phyloP scores from a whole-genome alignment of 1,139 yeast genomes.

The Blastobotrys serpentis region DNA sequence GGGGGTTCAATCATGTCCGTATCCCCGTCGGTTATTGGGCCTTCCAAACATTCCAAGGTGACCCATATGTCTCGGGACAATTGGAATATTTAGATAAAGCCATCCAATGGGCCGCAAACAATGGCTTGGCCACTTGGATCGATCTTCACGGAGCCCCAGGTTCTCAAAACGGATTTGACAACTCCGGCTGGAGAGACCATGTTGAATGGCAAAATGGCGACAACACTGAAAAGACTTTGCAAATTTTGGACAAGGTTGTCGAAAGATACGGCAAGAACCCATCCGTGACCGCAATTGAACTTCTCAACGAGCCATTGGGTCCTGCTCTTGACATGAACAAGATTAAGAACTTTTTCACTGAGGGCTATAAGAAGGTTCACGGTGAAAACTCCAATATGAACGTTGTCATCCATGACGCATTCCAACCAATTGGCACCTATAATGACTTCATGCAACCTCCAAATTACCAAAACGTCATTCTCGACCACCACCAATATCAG shows the following conservation, averaged over 20 bases:
- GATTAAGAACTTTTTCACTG: slow-evolving; percentile 54
- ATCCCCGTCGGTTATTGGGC: slow-evolving; percentile 99
- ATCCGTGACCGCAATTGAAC: slow-evolving; percentile 76
- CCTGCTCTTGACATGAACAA: slow-evolving; percentile 57
- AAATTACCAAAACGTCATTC: slow-evolving; percentile 62
- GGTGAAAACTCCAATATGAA: slow-evolving; percentile 49
- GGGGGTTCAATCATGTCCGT: slow-evolving; percentile 82
- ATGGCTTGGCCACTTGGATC: slow-evolving; percentile 76
- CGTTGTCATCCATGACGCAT: slow-evolving; percentile 71
- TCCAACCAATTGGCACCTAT: slow-evolving; percentile 62
- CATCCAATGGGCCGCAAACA: slow-evolving; percentile 65
- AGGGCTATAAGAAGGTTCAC: slow-evolving; percentile 57
- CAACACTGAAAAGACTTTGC: slow-evolving; percentile 53
- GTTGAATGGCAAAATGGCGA: slow-evolving; percentile 50
- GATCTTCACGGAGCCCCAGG: slow-evolving; percentile 97
- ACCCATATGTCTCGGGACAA: slow-evolving; percentile 91
- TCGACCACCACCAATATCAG: slow-evolving; percentile 93
- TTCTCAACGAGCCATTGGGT: slow-evolving; percentile 88
- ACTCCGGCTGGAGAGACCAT: slow-evolving; percentile 79
- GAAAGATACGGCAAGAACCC: slow-evolving; percentile 67
- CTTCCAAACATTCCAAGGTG: slow-evolving; percentile 57
- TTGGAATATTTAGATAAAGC: slow-evolving; percentile 70
- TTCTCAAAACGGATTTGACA: slow-evolving; percentile 96
- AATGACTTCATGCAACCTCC: slow-evolving; percentile 48
- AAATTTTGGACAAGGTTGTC: slow-evolving; percentile 46